Evolutionary conservation across 257 asterid genomes (phyloP).

Genomic region (Nicotiana attenuata): DNA sequence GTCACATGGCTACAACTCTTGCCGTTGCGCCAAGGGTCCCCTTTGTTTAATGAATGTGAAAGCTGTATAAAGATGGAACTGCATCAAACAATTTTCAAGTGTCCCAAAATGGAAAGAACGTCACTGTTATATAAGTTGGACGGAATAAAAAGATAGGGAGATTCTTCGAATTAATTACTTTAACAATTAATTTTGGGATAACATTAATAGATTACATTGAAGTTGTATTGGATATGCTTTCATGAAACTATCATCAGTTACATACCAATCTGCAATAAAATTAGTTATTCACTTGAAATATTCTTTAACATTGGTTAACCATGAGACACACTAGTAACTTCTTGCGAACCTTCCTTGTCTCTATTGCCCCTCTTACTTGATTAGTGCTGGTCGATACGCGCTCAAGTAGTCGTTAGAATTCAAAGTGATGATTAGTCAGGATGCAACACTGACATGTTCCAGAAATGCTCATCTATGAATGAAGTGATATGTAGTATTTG

Average conservation of each 20-base stretch:
- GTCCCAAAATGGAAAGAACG: not conserved
- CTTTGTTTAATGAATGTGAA: not conserved
- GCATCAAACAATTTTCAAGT: not conserved
- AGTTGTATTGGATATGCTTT: not conserved
- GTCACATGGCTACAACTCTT: no score
- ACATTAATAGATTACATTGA: not conserved
- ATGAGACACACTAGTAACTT: not conserved
- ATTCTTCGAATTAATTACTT: not conserved
- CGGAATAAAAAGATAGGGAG: not conserved
- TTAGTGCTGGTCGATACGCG: not conserved
- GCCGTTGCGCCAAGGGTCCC: no score
- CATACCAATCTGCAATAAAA: not conserved
- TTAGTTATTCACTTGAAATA: not conserved
- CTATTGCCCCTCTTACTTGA: not conserved
- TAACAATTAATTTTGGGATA: not conserved
- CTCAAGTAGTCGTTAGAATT: not conserved
- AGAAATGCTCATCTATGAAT: not conserved
- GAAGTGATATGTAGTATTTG: constrained; percentile 2
- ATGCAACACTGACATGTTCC: not conserved
- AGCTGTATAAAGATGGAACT: not conserved
- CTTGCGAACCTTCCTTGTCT: not conserved
- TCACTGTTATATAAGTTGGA: not conserved
- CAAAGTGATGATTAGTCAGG: not conserved
- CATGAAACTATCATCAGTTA: not conserved
- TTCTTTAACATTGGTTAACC: not conserved